phyloP scores from a whole-genome alignment of 2,329 filamentous ascomycete species.

The Ceratocystiopsis sp. region DNA sequence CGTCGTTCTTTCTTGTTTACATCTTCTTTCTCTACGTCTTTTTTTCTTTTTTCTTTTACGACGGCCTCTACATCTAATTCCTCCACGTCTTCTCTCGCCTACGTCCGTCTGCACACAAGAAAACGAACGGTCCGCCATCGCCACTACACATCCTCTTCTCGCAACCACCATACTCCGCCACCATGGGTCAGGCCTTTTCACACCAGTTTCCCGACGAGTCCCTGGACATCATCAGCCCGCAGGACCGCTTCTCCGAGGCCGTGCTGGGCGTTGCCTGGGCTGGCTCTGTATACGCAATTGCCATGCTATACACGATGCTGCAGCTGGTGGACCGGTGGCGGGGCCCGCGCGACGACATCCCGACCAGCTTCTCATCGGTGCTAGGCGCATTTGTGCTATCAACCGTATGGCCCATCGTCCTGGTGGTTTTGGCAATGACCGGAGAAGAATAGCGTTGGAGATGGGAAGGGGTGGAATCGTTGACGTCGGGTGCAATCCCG shows the following conservation, averaged over 20 bases:
- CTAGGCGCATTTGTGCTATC: conserved; percentile 10
- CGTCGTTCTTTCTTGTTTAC: neutral
- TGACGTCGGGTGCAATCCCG: too few species aligned
- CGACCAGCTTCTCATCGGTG: conserved; percentile 8
- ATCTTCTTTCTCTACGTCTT: neutral
- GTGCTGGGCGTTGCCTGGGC: conserved; percentile 11
- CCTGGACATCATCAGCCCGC: conserved; percentile 8
- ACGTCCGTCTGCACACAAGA: too few species aligned
- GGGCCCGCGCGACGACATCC: conserved; percentile 11
- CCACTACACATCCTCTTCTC: neutral
- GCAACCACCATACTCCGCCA: neutral
- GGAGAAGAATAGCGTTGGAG: neutral
- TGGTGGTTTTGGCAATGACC: conserved; percentile 7
- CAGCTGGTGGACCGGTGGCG: conserved; percentile 14
- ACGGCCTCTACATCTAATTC: too few species aligned
- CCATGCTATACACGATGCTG: conserved; percentile 12
- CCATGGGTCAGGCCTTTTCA: conserved; percentile 8
- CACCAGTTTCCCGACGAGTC: conserved; percentile 8
- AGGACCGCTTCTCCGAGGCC: conserved; percentile 7
- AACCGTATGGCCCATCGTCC: conserved; percentile 10
- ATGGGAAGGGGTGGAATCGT: too few species aligned
- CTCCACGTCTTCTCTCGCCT: too few species aligned
- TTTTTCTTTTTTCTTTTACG: neutral
- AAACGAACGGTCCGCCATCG: neutral
- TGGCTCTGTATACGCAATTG: conserved; percentile 9